Evolutionary conservation across 306 rosid genomes (phyloP).

Genomic region (Sechiopsis laciniata): DNA sequence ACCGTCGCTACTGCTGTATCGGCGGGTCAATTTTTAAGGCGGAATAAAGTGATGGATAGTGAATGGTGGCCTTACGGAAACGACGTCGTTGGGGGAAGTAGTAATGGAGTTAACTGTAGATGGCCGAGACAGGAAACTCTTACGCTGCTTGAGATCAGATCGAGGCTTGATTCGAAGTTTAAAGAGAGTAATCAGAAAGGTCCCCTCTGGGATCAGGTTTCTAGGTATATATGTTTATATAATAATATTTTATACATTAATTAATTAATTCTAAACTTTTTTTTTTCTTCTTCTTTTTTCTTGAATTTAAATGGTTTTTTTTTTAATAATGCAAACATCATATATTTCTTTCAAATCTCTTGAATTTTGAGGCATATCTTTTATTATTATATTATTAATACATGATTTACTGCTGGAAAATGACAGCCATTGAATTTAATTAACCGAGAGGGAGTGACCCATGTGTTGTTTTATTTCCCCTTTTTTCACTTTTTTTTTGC

Average conservation of each 20-base stretch:
- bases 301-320: background rate
- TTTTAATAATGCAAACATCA: background rate
- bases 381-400: background rate
- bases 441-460: background rate
- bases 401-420: constrained; percentile 4
- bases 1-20: background rate
- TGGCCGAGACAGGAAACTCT: constrained; percentile 90
- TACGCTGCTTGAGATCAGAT: constrained; percentile 78
- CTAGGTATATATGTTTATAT: constrained; percentile 47
- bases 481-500: background rate
- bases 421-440: constrained; percentile 5
- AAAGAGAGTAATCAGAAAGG: constrained; percentile 72
- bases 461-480: background rate
- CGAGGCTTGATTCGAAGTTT: constrained; percentile 73
- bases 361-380: background rate
- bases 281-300: background rate
- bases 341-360: background rate
- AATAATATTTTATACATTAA: background rate
- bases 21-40: constrained; percentile 4
- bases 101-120: constrained; percentile 44
- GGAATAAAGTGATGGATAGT: background rate
- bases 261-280: background rate
- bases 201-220: constrained; percentile 74
- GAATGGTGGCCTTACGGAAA: constrained; percentile 21
- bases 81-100: constrained; percentile 25